Evolutionary conservation across 2,329 filamentous ascomycete species (phyloP).

Genomic region (Penicillium oxalicum): DNA sequence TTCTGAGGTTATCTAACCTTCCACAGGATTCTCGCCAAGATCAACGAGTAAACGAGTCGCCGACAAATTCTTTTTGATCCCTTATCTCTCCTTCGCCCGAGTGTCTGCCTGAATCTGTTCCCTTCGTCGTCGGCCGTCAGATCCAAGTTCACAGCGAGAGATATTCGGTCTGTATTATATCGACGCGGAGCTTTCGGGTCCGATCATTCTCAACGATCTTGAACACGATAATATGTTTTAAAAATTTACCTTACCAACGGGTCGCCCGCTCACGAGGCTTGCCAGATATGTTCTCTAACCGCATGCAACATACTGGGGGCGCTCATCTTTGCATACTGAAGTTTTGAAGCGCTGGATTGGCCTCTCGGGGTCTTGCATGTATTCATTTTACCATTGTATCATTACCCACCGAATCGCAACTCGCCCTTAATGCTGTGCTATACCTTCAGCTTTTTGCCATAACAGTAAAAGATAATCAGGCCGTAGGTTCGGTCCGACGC

Average conservation of each 20-base stretch:
- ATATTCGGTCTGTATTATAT: constrained; percentile 30
- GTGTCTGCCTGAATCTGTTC: background rate
- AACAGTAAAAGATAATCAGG: too few species aligned
- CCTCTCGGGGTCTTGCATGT: constrained; percentile 27
- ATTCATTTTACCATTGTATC: constrained; percentile 27
- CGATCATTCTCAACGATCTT: constrained; percentile 19
- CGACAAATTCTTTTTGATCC: constrained; percentile 8
- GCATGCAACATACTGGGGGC: constrained; percentile 2
- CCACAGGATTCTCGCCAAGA: constrained; percentile 91
- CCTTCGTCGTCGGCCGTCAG: constrained; percentile 13
- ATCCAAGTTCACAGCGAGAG: constrained; percentile 4
- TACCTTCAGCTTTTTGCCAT: background rate
- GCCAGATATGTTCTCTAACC: background rate
- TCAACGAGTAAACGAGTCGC: constrained; percentile 71
- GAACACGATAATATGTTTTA: constrained; percentile 16
- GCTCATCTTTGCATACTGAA: constrained; percentile 20
- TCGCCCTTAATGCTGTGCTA: constrained; percentile 9
- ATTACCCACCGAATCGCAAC: constrained; percentile 23
- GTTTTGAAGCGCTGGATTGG: constrained; percentile 27
- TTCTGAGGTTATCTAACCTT: constrained; percentile 12
- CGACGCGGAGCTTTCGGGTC: constrained; percentile 27
- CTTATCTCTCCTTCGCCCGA: constrained; percentile 15
- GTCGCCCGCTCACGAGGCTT: background rate
- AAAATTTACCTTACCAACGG: constrained; percentile 18
- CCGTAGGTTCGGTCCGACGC: too few species aligned